Conservation (phyloP, 2,329 filamentous ascomycete species). For the Claviceps sp. region DNA sequence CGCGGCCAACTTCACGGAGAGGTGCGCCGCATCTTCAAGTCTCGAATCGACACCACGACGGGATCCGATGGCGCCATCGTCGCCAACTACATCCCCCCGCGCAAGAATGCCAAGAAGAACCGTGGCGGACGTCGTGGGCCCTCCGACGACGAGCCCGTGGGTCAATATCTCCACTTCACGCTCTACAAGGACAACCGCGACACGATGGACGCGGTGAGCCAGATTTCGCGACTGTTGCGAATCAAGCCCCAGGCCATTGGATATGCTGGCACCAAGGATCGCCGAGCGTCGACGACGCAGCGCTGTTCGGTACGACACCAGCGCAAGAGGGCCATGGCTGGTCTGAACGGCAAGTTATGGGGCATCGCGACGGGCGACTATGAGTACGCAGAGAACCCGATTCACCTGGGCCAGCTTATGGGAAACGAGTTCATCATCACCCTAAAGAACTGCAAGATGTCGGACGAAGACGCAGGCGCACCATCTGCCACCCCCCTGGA, state of each 20-base stretch:
- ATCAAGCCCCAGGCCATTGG: slow-evolving; percentile 62
- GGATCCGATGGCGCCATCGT: slow-evolving; percentile 44
- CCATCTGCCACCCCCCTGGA: slow-evolving; percentile 12
- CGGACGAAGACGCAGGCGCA: slow-evolving; percentile 17
- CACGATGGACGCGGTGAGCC: slow-evolving; percentile 80
- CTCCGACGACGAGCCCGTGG: slow-evolving; percentile 28
- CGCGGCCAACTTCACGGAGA: slow-evolving; percentile 40
- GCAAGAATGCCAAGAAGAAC: slow-evolving; percentile 18
- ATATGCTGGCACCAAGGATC: slow-evolving; percentile 79
- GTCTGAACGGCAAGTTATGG: slow-evolving; percentile 49
- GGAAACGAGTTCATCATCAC: slow-evolving; percentile 94
- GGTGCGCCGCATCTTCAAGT: slow-evolving; percentile 70
- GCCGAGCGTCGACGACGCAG: slow-evolving; percentile 75
- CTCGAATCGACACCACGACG: slow-evolving; percentile 64
- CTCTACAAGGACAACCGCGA: slow-evolving; percentile 96
- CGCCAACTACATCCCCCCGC: slow-evolving; percentile 47
- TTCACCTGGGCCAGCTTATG: slow-evolving; percentile 69
- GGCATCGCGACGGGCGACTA: slow-evolving; percentile 67
- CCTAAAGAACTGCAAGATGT: slow-evolving; percentile 67
- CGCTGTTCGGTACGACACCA: slow-evolving; percentile 52
- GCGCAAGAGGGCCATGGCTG: slow-evolving; percentile 45
- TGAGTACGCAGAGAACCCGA: slow-evolving; percentile 54
- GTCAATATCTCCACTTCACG: slow-evolving; percentile 78
- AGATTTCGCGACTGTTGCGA: slow-evolving; percentile 60
- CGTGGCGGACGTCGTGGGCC: slow-evolving; percentile 14